These are phyloP conservation scores for Phytophthora cactorum DNA, from an alignment of 352 stramenopile genomes.

Conservation along the genomic window DNA sequence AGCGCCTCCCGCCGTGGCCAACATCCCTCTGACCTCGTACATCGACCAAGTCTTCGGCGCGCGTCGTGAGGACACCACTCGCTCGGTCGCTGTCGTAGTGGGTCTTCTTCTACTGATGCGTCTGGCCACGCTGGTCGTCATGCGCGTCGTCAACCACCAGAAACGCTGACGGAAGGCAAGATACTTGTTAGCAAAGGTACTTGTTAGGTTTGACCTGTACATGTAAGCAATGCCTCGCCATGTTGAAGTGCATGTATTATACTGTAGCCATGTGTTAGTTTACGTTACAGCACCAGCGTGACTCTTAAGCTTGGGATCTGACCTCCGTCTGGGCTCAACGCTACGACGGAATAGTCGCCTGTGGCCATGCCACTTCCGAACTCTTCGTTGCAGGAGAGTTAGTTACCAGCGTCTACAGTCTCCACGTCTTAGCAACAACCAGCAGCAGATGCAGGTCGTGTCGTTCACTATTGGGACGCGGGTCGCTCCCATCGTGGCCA, in stretches of 20 bases:
- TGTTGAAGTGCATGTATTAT: slow-evolving; percentile 13
- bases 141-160: slow-evolving; percentile 71
- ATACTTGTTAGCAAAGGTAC: slow-evolving; percentile 2
- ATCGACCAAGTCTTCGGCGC: slow-evolving; percentile 65
- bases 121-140: slow-evolving; percentile 53
- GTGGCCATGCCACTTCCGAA: slow-evolving; percentile 18
- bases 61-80: slow-evolving; percentile 47
- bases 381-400: slow-evolving; percentile 8
- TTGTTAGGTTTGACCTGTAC: background rate
- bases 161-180: slow-evolving; percentile 43
- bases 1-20: slow-evolving; percentile 47
- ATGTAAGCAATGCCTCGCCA: slow-evolving; percentile 9
- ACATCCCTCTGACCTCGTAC: slow-evolving; percentile 61
- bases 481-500: slow-evolving; percentile 42
- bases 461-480: slow-evolving; percentile 21
- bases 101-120: slow-evolving; percentile 57
- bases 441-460: slow-evolving; percentile 6
- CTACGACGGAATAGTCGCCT: slow-evolving; percentile 19
- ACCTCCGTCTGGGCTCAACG: slow-evolving; percentile 15
- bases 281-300: background rate
- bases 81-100: slow-evolving; percentile 58
- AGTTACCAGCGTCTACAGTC: slow-evolving; percentile 4
- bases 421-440: slow-evolving; percentile 1
- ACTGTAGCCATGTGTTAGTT: slow-evolving; percentile 16
- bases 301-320: slow-evolving; percentile 9